phyloP scores from a whole-genome alignment of 805 yeast genomes.

The Wickerhamiella lipophila region DNA sequence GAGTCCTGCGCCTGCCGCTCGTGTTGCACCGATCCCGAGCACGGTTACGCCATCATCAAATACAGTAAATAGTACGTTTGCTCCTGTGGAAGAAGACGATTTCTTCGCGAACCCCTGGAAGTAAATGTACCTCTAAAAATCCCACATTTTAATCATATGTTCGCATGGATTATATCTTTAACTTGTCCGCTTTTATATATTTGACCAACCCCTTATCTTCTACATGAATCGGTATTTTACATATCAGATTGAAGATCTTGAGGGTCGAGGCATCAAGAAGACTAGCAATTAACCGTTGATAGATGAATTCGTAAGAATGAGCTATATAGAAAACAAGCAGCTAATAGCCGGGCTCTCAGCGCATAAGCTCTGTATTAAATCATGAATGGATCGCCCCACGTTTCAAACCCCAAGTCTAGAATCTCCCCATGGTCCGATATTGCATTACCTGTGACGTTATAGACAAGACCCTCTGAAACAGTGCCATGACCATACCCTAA shows the following conservation, averaged over 20 bases:
- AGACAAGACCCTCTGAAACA: neutral
- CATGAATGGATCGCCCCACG: neutral
- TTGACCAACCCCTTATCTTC: too few relatives aligned
- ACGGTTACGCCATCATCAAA: neutral
- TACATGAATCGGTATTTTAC: too few relatives aligned
- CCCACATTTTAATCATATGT: too few relatives aligned
- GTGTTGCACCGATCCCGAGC: constrained; percentile 16
- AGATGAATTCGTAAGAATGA: neutral
- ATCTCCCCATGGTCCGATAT: neutral
- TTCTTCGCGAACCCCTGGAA: constrained; percentile 31
- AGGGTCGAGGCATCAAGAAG: neutral
- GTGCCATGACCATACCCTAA: neutral
- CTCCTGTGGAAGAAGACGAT: constrained; percentile 26
- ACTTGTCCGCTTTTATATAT: too few relatives aligned
- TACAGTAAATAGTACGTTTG: neutral
- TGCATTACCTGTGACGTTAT: neutral
- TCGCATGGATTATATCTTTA: too few relatives aligned
- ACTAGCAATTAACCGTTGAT: neutral
- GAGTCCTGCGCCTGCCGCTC: neutral
- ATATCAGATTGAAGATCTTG: neutral
- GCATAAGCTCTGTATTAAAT: neutral
- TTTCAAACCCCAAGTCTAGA: neutral
- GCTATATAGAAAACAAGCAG: neutral
- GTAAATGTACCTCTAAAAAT: constrained; percentile 13
- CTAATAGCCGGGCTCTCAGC: too few relatives aligned